Conservation (phyloP, 192 early-diverging fungal genomes). For the Funneliformis geosporum region DNA sequence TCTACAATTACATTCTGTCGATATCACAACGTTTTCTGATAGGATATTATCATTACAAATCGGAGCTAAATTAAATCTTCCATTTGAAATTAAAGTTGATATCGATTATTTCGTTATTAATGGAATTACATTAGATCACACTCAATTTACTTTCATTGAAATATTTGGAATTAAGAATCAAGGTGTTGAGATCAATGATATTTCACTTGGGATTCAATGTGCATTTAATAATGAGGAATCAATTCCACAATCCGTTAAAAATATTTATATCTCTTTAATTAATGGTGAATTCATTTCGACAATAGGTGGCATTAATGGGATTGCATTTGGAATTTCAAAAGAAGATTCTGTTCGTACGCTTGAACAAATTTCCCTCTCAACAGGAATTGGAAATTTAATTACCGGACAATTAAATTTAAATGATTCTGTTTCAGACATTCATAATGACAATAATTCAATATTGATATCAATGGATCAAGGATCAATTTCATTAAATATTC, state of each 20-base stretch:
- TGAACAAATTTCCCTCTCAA: not conserved
- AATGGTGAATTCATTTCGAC: not conserved
- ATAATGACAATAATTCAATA: not conserved
- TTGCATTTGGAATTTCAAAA: not conserved
- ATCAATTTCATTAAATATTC: not conserved
- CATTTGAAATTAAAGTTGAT: not conserved
- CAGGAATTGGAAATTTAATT: not conserved
- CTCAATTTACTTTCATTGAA: not conserved
- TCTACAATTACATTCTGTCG: not conserved
- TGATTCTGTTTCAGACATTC: not conserved
- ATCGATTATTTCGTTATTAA: not conserved
- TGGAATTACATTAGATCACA: not conserved
- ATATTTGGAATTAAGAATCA: not conserved
- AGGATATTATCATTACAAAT: not conserved
- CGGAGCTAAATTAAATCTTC: not conserved
- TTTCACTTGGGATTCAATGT: not conserved
- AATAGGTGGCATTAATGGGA: not conserved
- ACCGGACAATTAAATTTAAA: not conserved
- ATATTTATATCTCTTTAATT: not conserved
- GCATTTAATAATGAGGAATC: not conserved
- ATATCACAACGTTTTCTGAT: not conserved
- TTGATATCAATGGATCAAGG: not conserved
- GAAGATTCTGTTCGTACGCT: not conserved
- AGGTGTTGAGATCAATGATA: not conserved
- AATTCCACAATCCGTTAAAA: not conserved